Evolutionary conservation across 2,329 filamentous ascomycete species (phyloP), one percentile per base, ranked within the genome.

Genomic region (Penicillium sp.): DNA sequence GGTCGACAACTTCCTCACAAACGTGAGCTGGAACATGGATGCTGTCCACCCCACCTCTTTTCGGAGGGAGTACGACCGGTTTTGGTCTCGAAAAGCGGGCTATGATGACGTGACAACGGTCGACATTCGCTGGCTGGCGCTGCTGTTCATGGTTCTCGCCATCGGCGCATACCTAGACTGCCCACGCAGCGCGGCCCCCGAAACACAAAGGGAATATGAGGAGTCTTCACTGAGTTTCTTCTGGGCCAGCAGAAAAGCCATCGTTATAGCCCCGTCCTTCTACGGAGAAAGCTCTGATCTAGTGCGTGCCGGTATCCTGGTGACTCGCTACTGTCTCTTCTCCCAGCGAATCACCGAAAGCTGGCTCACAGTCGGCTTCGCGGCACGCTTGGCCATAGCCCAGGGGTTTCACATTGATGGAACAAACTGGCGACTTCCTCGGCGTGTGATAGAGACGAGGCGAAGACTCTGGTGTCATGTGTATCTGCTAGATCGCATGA

Each of bases 401-500:
- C 74, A 77, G 52, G 74, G 74, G 0, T 75, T 76, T 65, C 74
- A 77, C 53, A 71, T 76, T 21, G 74, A 77, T 57, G 74, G 74
- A 7, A 70, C 72, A 56, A 64, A 69, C 16, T 75, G 72, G 71
- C 62, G 70, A 8, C 59, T 77, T 9, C 66, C 72, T 0, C 64
- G 66, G 4, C 71, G 71, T 46, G 70, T 70, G 40, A 69, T 69
- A 0, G 73, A 75, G 57, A 73, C 69, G 1, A 63, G 74, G 24
- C 62, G 74, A 6, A 62, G 74, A 6, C 60, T 77, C 1, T 77
- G 74, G 74, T 70, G 72, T 47, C 70, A 71, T 26, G 63, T 76
- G 1, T 76, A 75, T 57, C 62, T 68, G 33, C 64, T 76, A 3
- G 74, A 77, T 59, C 68, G 70, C 28, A 70, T 68, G n/a, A 72